Base-by-base conservation (phyloP, 305 asterid species). In the Fraxinus angustifolia region DNA sequence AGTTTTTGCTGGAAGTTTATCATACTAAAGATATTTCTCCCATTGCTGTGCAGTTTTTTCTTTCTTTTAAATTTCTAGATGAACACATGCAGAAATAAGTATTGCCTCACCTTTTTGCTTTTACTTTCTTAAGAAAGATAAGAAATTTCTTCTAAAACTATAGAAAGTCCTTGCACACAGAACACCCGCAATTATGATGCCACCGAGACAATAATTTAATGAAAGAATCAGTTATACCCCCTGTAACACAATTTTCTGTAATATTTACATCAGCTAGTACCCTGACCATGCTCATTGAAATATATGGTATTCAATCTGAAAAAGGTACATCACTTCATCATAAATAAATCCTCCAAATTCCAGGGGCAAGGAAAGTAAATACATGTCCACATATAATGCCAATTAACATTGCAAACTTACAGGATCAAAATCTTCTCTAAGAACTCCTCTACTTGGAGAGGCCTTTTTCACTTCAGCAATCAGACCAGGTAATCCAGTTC, bases 401-500 rank as follows among this genome's bases (percentile, higher is more conserved):
- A 40, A 45, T 50, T 45, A 72, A 75, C 58, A 83, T 8, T 35
- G 77, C 73, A 81, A 12, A 83, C 97, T 87, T 89, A 96, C 98
- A 58, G 97, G 97, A 82, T 96, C 91, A 82, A 94, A 96, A 89
- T 94, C 90, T 88, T 94, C 97, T 84, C 97, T 91, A 38, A 96
- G 73, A 83, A 96, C 83, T 71, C 99, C 98, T 89, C 96, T 91
- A 83, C 98, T 94, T 0, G 99, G 98, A 73, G 99, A 96, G 75
- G 98, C 97, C 90, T 96, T 96, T 84, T 96, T 96, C 84, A 96
- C 99, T 89, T 96, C 99, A 82, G 99, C 99, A 84, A 96, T 96
- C 70, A 94, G 85, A 83, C 91, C 93, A 74, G 99, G 99, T 82
- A 96, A 85, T 36, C 92, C 94, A 83, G 97, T 94, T 82, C 94